Base-by-base conservation (phyloP, 169 alveolate species). In the Eimeria acervulina region DNA sequence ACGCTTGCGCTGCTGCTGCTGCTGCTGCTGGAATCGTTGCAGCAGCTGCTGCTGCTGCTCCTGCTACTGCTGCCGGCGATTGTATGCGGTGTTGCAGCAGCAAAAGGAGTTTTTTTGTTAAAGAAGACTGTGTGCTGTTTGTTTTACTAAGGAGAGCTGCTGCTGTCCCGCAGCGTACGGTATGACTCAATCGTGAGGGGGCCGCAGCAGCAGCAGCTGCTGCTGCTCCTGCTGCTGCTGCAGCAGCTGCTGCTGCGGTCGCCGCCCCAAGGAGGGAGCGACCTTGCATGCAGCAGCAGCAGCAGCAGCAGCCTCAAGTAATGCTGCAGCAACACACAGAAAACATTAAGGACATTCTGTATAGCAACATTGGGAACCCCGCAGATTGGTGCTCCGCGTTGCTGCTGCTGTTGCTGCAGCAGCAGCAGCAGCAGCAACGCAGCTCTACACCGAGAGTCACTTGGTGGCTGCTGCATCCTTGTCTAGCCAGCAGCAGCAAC, bases 401-500 rank as follows among this genome's bases (percentile, higher is more conserved):
- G 59, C 59, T 51, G 59, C 59, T 10, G 59, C 59, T 51, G 59
- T 51, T 51, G 59, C 59, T 52, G 72, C 76, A 31, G 52, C 76
- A 33, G 44, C 78, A 51, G 76, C 72, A 31, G 76, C 72, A 52
- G 52, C 78, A 51, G 72, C 52, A n/a, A 28, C 92, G 31, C 17
- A 33, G 19, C 1, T 44, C n/a, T 31, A 31, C 90, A 31, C 40
- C 89, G 59, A 36, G 68, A 44, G 66, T 44, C 68, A 80, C 68
- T 47, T 80, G 66, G 40, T 80, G 90, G 90, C 90, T 31, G 90
- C n/a, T 40, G 90, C 66, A 31, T 28, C 90, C 68, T 61, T 47
- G 90, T 47, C 68, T 40, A 40, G 68, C 66, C 90, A 80, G 90
- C 90, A 80, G 42, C 63, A 80, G 66, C 68, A 80, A 42, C 90